A percentile compares a stretch with the other conserved stretches of the same genome.
Evolutionary conservation across 768 basidiomycete species (phyloP).

Genomic region (Aureoboletus auriporus): DNA sequence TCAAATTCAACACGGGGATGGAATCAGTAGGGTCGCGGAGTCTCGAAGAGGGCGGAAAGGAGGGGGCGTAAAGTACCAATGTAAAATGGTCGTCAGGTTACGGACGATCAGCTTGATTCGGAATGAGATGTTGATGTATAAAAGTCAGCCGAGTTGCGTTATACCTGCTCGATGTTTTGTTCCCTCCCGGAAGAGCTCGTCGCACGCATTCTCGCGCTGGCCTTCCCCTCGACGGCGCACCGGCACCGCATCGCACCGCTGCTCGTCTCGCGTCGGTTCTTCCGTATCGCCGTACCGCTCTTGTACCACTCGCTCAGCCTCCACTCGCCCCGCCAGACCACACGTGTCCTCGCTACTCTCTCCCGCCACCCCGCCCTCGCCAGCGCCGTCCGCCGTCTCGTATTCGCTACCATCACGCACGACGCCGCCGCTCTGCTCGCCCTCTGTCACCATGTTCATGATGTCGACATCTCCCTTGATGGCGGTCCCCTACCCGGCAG

Average conservation of each 20-base stretch:
- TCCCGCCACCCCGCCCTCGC: slow-evolving; percentile 35
- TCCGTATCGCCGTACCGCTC: slow-evolving; percentile 54
- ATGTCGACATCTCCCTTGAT: slow-evolving; percentile 38
- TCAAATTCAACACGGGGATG: slow-evolving; percentile 9
- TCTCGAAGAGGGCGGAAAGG: neutral
- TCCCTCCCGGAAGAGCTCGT: slow-evolving; percentile 42
- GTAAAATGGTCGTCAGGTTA: slow-evolving; percentile 1
- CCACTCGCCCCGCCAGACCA: slow-evolving; percentile 36
- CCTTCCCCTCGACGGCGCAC: slow-evolving; percentile 22
- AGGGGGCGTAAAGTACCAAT: neutral
- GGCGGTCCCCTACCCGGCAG: neutral
- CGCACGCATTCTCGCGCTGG: slow-evolving; percentile 40
- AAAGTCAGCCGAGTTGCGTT: too few species aligned
- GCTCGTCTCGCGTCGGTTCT: slow-evolving; percentile 48
- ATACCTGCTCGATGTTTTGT: slow-evolving; percentile 3
- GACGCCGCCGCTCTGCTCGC: slow-evolving; percentile 38
- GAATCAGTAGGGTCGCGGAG: too few species aligned
- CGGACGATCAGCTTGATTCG: slow-evolving; percentile 5
- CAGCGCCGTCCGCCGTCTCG: slow-evolving; percentile 36
- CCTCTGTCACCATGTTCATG: slow-evolving; percentile 28
- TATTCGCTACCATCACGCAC: slow-evolving; percentile 39
- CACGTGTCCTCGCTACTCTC: slow-evolving; percentile 36
- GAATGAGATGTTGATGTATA: slow-evolving; percentile 1
- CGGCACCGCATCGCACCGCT: slow-evolving; percentile 38
- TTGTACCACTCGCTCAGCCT: slow-evolving; percentile 53